Conservation (phyloP, 768 basidiomycete genomes). For the Dentipellis fragilis region DNA sequence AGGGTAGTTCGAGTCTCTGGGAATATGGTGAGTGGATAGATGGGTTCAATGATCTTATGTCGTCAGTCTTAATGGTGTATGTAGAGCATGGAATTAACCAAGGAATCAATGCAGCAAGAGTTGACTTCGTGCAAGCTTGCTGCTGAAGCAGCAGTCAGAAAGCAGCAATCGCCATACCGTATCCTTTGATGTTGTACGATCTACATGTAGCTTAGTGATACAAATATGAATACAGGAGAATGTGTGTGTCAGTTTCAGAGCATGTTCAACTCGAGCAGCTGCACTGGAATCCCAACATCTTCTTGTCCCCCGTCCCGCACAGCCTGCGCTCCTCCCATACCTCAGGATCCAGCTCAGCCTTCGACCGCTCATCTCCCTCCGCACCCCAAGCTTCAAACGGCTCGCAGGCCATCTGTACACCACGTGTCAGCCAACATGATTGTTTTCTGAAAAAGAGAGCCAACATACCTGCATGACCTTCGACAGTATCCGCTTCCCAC, state of each 20-base stretch:
- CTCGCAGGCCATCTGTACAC: conserved; percentile 68
- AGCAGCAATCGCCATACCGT: neutral
- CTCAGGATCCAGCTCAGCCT: conserved; percentile 43
- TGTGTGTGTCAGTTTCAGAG: neutral
- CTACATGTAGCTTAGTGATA: too few relatives aligned
- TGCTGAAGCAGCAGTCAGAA: neutral
- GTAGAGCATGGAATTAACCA: conserved; percentile 1
- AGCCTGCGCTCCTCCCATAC: conserved; percentile 60
- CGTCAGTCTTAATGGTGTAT: neutral
- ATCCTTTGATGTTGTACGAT: neutral
- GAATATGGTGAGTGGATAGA: conserved; percentile 41
- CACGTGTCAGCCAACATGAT: neutral
- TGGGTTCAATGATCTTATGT: neutral
- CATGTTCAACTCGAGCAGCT: conserved; percentile 71
- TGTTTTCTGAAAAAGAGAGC: neutral
- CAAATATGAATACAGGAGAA: neutral
- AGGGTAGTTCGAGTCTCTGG: conserved; percentile 46
- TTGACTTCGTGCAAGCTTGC: neutral
- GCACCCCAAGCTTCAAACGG: conserved; percentile 88
- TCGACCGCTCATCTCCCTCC: conserved; percentile 39
- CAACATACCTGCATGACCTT: conserved; percentile 72
- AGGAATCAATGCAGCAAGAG: conserved; percentile 1
- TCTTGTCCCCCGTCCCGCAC: conserved; percentile 69
- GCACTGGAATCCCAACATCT: conserved; percentile 84
- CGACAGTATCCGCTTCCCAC: conserved; percentile 58